phyloP scores from a whole-genome alignment of 2,329 filamentous ascomycete species.

The Bimuria novae-zelandiae region DNA sequence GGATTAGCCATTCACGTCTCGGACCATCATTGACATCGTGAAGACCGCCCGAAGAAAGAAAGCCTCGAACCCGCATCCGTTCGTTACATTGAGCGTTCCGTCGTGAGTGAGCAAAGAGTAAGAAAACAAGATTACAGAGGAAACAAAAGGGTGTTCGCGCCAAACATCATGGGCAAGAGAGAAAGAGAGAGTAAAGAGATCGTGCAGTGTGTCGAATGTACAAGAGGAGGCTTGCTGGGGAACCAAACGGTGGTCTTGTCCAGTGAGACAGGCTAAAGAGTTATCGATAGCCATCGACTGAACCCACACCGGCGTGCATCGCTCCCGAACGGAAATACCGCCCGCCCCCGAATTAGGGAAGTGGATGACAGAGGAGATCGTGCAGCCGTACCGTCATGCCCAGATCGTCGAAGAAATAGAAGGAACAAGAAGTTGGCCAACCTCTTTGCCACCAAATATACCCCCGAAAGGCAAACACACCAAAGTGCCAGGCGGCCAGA shows the following conservation, averaged over 20 bases:
- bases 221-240: conserved; percentile 17
- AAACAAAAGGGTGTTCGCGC: conserved; percentile 23
- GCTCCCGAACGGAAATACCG: conserved; percentile 7
- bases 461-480: conserved; percentile 19
- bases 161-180: conserved; percentile 15
- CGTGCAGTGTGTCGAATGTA: conserved; percentile 31
- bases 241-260: background rate
- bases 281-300: background rate
- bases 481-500: conserved; percentile 16
- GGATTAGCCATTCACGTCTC: conserved; percentile 28
- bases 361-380: conserved; percentile 19
- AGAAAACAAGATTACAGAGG: conserved; percentile 19
- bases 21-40: conserved; percentile 25
- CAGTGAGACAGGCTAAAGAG: background rate
- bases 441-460: conserved; percentile 19
- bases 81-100: conserved; percentile 32
- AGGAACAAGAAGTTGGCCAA: conserved; percentile 14
- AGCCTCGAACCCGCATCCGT: conserved; percentile 20
- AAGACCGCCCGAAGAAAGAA: conserved; percentile 19
- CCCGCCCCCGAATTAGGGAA: conserved; percentile 30
- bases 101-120: conserved; percentile 31
- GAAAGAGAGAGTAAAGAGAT: conserved; percentile 14
- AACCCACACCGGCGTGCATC: too few relatives aligned
- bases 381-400: conserved; percentile 34
- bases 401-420: conserved; percentile 19